Percentiles rank a stretch among this genome's conserved stretches.
Conservation (phyloP, 768 basidiomycete genomes). For the Kwoniella botswanensis region DNA sequence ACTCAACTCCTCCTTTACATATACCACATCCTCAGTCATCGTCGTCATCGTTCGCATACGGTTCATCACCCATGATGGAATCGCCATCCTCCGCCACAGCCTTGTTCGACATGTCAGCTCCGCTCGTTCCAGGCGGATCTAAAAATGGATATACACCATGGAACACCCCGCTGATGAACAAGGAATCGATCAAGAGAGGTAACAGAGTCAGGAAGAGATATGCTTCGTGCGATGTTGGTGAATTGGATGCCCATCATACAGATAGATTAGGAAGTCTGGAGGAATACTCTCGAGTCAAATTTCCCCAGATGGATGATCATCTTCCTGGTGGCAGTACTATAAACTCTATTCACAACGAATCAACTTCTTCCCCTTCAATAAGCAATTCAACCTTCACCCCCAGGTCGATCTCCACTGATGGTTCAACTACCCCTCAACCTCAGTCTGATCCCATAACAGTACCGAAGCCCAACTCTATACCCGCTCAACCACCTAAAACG, state of each 20-base stretch:
- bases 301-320: background rate
- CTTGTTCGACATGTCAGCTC: conserved; percentile 41
- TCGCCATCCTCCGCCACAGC: conserved; percentile 20
- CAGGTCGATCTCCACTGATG: background rate
- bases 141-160: conserved; percentile 27
- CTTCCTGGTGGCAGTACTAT: background rate
- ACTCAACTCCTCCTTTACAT: background rate
- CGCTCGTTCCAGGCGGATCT: conserved; percentile 28
- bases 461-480: background rate
- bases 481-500: background rate
- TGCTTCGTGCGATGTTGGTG: background rate
- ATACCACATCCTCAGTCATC: background rate
- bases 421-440: background rate
- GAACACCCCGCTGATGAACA: conserved; percentile 32
- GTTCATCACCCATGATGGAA: background rate
- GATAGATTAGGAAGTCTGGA: conserved; percentile 7
- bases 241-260: background rate
- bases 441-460: background rate
- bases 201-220: conserved; percentile 20
- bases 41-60: conserved; percentile 7
- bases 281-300: background rate
- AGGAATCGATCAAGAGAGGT: conserved; percentile 26
- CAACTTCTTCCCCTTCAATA: too few species aligned
- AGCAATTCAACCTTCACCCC: background rate
- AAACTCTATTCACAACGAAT: too few species aligned